A percentile compares a stretch with the other conserved stretches of the same genome.
Conservation (phyloP, 202 grass and related monocot genomes). For the Panicum hallii region DNA sequence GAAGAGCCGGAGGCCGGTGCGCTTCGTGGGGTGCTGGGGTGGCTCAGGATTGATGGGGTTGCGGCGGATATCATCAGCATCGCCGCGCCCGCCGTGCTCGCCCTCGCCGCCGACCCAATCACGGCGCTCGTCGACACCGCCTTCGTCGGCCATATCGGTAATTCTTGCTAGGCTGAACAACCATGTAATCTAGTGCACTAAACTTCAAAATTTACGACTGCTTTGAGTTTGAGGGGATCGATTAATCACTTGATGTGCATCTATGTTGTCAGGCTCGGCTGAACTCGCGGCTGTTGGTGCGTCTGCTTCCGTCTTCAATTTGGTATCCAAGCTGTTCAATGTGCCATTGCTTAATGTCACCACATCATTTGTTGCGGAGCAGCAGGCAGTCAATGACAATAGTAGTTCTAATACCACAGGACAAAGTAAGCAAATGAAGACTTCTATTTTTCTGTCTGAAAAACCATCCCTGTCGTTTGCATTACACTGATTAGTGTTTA, state of each 20-base stretch:
- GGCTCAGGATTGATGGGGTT: slow-evolving; percentile 61
- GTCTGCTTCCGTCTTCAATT: slow-evolving; percentile 78
- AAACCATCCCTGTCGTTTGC: background rate
- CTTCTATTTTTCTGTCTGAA: background rate
- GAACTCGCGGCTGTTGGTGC: slow-evolving; percentile 83
- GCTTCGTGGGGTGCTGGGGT: slow-evolving; percentile 1
- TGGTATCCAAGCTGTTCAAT: slow-evolving; percentile 94
- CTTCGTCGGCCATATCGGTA: slow-evolving; percentile 87
- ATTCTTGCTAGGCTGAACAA: background rate
- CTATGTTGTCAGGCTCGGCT: slow-evolving; percentile 55
- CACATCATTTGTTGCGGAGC: slow-evolving; percentile 93
- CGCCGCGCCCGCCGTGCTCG: slow-evolving; percentile 69
- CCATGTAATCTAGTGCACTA: background rate
- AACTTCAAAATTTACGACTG: background rate
- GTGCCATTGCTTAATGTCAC: slow-evolving; percentile 91
- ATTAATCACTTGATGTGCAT: background rate
- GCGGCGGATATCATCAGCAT: slow-evolving; percentile 72
- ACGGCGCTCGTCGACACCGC: slow-evolving; percentile 88
- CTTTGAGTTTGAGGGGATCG: background rate
- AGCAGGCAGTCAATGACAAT: slow-evolving; percentile 54
- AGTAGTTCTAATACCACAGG: background rate
- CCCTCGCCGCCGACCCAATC: slow-evolving; percentile 83
- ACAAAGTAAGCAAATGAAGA: slow-evolving; percentile 39
- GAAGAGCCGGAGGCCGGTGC: background rate
- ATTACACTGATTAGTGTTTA: slow-evolving; percentile 36